Percentiles rank a stretch among this genome's conserved stretches.
Conservation (phyloP, 164 flowering plant genomes). For the Amborella trichopoda region DNA sequence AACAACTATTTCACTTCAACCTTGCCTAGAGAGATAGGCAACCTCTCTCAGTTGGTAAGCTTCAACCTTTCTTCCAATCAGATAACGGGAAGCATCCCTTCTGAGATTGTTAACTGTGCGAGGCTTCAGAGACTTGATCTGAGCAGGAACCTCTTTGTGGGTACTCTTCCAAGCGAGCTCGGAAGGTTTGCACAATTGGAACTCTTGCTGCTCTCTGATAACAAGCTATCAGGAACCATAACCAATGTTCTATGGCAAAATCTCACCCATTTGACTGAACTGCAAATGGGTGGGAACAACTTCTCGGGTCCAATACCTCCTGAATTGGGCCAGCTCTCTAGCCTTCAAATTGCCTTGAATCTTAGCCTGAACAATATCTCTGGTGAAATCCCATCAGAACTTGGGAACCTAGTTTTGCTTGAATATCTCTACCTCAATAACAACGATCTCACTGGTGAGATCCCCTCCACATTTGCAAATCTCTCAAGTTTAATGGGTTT, state of each 20-base stretch:
- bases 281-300: slow-evolving; percentile 6
- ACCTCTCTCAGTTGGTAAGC: slow-evolving; percentile 10
- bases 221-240: slow-evolving; percentile 2
- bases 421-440: slow-evolving; percentile 5
- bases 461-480: slow-evolving; percentile 2
- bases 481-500: slow-evolving; percentile 3
- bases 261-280: slow-evolving; percentile 5
- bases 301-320: slow-evolving; percentile 4
- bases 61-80: slow-evolving; percentile 51
- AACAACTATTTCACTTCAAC: slow-evolving; percentile 17
- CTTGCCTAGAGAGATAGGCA: slow-evolving; percentile 6
- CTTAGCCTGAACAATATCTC: slow-evolving; percentile 53
- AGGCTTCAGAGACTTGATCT: slow-evolving; percentile 69
- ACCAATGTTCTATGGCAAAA: background rate
- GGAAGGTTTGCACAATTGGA: slow-evolving; percentile 4
- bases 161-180: slow-evolving; percentile 39
- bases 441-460: slow-evolving; percentile 3
- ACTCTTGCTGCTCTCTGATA: slow-evolving; percentile 5
- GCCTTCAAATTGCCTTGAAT: slow-evolving; percentile 69
- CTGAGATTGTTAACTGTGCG: slow-evolving; percentile 37
- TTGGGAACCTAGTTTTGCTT: slow-evolving; percentile 42
- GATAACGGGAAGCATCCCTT: slow-evolving; percentile 55
- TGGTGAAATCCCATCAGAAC: slow-evolving; percentile 46
- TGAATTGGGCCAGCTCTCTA: slow-evolving; percentile 25
- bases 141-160: slow-evolving; percentile 45